Percentiles rank a stretch among this genome's conserved stretches.
Conservation (phyloP, 176 grass and related monocot genomes). For the Avena insularis region DNA sequence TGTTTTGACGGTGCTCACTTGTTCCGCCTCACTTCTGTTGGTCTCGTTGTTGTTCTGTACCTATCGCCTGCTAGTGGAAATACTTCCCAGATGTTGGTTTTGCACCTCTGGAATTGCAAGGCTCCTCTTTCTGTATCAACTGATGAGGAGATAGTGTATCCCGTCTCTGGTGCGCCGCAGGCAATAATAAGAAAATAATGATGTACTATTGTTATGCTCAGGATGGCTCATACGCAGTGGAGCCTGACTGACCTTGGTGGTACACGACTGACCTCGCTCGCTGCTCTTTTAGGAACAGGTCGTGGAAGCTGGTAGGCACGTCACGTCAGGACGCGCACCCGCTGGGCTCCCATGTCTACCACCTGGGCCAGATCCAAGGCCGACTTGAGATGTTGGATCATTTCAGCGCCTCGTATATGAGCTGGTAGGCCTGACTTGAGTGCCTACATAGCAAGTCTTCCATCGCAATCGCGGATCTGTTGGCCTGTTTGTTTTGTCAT, state of each 20-base stretch:
- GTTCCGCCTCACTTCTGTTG: neutral
- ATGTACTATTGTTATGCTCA: neutral
- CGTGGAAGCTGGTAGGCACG: too few relatives aligned
- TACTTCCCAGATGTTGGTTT: constrained; percentile 2
- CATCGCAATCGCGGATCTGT: too few relatives aligned
- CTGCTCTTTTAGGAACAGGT: too few relatives aligned
- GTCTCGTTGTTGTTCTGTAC: constrained; percentile 7
- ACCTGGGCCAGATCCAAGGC: too few relatives aligned
- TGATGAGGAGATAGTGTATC: constrained; percentile 2
- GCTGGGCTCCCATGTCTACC: too few relatives aligned
- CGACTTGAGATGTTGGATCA: too few relatives aligned
- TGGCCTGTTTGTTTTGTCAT: too few relatives aligned
- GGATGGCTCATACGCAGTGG: neutral
- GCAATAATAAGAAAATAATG: neutral
- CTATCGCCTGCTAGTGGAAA: neutral
- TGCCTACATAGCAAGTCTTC: too few relatives aligned
- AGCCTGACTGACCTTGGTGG: neutral
- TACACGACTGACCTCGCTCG: too few relatives aligned
- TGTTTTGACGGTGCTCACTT: neutral
- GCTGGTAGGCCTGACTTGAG: too few relatives aligned
- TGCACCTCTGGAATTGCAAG: neutral
- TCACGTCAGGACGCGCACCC: too few relatives aligned
- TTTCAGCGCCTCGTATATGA: too few relatives aligned
- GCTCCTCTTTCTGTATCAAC: neutral
- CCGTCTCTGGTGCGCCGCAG: neutral